These are phyloP conservation scores for Wakefieldia striispora DNA, from an alignment of 768 basidiomycete species.

Conservation along the genomic window DNA sequence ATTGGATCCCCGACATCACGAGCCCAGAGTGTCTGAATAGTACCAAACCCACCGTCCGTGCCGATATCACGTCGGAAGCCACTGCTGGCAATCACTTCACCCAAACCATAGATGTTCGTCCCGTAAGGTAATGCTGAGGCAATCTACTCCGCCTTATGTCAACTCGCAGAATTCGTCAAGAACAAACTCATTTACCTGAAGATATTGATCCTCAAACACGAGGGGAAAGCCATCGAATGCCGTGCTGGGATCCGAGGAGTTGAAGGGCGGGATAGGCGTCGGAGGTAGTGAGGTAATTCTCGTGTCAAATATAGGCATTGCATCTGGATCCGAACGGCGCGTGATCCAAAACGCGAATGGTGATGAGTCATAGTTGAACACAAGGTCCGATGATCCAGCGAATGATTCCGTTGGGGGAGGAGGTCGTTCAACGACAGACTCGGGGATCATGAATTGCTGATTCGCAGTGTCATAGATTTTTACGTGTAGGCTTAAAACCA, in stretches of 20 bases:
- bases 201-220: slow-evolving; percentile 75
- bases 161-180: too few relatives aligned
- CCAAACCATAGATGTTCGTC: slow-evolving; percentile 75
- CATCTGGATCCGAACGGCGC: slow-evolving; percentile 53
- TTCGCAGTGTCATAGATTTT: slow-evolving; percentile 59
- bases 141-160: slow-evolving; percentile 34
- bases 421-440: slow-evolving; percentile 46
- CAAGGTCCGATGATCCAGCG: slow-evolving; percentile 49
- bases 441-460: slow-evolving; percentile 63
- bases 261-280: slow-evolving; percentile 53
- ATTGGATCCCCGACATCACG: slow-evolving; percentile 58
- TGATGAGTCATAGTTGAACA: slow-evolving; percentile 59
- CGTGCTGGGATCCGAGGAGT: slow-evolving; percentile 47
- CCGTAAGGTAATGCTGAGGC: slow-evolving; percentile 61
- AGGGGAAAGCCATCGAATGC: slow-evolving; percentile 62
- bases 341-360: slow-evolving; percentile 84
- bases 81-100: slow-evolving; percentile 67
- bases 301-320: slow-evolving; percentile 65
- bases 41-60: slow-evolving; percentile 45
- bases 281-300: slow-evolving; percentile 56
- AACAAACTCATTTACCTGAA: slow-evolving; percentile 45
- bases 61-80: slow-evolving; percentile 63
- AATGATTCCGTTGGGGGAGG: slow-evolving; percentile 32
- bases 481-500: slow-evolving; percentile 38
- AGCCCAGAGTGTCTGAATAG: slow-evolving; percentile 66